Evolutionary conservation across 2,329 filamentous ascomycete species (phyloP).

Genomic region (Colletotrichum incanum): DNA sequence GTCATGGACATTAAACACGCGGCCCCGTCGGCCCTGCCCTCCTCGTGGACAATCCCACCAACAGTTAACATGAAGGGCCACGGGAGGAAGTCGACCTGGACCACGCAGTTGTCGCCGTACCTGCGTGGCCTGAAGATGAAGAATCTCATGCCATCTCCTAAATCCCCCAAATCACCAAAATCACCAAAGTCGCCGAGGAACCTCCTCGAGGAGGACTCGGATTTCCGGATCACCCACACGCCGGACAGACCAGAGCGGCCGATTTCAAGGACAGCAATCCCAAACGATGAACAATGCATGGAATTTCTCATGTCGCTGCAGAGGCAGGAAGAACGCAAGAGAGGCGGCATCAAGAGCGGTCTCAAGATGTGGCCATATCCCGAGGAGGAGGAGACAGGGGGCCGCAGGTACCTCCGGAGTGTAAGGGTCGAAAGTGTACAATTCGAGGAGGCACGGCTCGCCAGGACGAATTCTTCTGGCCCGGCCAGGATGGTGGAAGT

Average conservation of each 20-base stretch:
- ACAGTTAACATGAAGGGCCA: constrained; percentile 42
- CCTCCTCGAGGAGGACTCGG: constrained; percentile 12
- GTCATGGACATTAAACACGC: constrained; percentile 40
- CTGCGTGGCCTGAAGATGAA: constrained; percentile 34
- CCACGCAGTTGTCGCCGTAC: constrained; percentile 37
- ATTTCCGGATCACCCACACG: constrained; percentile 39
- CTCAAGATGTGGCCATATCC: constrained; percentile 36
- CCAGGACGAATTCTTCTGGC: constrained; percentile 37
- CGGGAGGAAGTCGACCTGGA: constrained; percentile 37
- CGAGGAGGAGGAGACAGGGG: constrained; percentile 26
- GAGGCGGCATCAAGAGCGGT: constrained; percentile 23
- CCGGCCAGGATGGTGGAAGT: constrained; percentile 38
- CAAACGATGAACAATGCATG: constrained; percentile 44
- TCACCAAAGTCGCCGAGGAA: constrained; percentile 4
- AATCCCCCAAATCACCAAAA: constrained; percentile 27
- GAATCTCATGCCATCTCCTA: constrained; percentile 30
- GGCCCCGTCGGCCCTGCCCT: constrained; percentile 33
- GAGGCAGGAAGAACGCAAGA: constrained; percentile 36
- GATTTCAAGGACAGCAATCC: constrained; percentile 38
- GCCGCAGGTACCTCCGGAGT: constrained; percentile 25
- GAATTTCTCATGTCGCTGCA: constrained; percentile 41
- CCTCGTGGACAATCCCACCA: constrained; percentile 36
- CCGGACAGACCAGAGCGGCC: constrained; percentile 42
- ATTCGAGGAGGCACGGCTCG: constrained; percentile 37
- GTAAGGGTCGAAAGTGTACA: constrained; percentile 38